These are phyloP conservation scores for Aquilaria yunnanensis DNA, from an alignment of 345 rosid species.

Conservation along the genomic window DNA sequence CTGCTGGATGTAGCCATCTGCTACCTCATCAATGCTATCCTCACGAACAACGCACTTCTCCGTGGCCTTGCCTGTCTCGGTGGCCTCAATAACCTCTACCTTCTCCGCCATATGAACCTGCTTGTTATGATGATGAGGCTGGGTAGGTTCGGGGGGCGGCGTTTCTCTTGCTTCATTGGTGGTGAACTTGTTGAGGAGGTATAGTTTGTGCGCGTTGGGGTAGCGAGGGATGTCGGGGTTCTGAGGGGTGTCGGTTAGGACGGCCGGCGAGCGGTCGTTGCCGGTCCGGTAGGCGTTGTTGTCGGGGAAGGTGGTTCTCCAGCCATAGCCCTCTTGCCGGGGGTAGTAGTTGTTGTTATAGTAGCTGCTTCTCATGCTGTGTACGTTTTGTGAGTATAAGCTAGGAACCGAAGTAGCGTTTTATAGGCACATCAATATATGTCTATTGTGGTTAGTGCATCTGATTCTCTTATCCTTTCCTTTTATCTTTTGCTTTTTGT, in stretches of 20 bases:
- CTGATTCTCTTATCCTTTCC: slow-evolving; percentile 10
- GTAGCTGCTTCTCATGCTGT: background rate
- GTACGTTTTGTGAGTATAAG: background rate
- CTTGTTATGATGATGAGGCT: slow-evolving; percentile 10
- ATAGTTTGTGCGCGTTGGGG: slow-evolving; percentile 29
- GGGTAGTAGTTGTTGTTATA: slow-evolving; percentile 14
- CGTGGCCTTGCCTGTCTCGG: background rate
- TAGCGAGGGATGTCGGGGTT: slow-evolving; percentile 28
- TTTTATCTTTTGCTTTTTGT: too few species aligned
- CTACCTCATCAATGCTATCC: slow-evolving; percentile 16
- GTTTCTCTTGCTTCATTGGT: slow-evolving; percentile 8
- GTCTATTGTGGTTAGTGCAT: background rate
- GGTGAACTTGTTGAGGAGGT: slow-evolving; percentile 25
- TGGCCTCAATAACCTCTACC: slow-evolving; percentile 7
- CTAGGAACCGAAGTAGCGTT: slow-evolving; percentile 5
- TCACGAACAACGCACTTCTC: background rate
- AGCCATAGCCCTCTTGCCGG: slow-evolving; percentile 15
- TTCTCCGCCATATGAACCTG: slow-evolving; percentile 32
- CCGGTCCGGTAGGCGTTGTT: slow-evolving; percentile 26
- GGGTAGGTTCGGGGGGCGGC: background rate
- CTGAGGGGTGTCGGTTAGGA: slow-evolving; percentile 25
- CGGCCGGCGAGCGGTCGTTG: slow-evolving; percentile 23
- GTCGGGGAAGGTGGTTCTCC: slow-evolving; percentile 27
- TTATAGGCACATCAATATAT: slow-evolving; percentile 20
- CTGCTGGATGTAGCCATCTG: slow-evolving; percentile 30